A percentile compares a stretch with the other conserved stretches of the same genome.
Evolutionary conservation across 2,329 filamentous ascomycete genomes (phyloP).

Genomic region (Lecanicillium sp.): DNA sequence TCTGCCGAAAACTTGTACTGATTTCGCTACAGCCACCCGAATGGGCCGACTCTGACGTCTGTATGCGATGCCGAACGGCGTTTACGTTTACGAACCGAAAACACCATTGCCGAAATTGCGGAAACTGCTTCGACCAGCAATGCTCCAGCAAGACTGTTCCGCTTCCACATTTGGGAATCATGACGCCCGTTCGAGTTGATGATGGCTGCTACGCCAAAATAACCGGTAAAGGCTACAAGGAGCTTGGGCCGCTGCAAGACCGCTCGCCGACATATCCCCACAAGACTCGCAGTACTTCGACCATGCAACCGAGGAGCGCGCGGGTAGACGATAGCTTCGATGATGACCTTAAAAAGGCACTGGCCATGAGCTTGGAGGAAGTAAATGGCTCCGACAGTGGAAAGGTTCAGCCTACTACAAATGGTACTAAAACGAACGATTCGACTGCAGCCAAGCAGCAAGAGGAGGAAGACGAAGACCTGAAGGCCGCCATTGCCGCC

Average conservation of each 20-base stretch:
- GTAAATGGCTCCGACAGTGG: conserved; percentile 67
- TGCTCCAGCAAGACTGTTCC: conserved; percentile 86
- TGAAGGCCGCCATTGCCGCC: conserved; percentile 91
- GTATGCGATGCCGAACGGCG: conserved; percentile 90
- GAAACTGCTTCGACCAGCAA: conserved; percentile 92
- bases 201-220: conserved; percentile 91
- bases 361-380: conserved; percentile 97
- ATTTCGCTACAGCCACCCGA: conserved; percentile 64
- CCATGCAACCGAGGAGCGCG: conserved; percentile 85
- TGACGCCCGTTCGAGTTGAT: conserved; percentile 85
- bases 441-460: conserved; percentile 34
- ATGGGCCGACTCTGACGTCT: conserved; percentile 96
- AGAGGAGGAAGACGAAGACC: conserved; percentile 85
- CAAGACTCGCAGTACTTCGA: conserved; percentile 56
- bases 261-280: conserved; percentile 41
- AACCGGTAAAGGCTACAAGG: conserved; percentile 54
- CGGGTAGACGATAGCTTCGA: conserved; percentile 87
- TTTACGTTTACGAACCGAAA: conserved; percentile 99
- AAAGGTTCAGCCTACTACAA: conserved; percentile 54
- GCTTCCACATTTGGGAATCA: conserved; percentile 85
- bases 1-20: neutral
- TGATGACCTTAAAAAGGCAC: conserved; percentile 83
- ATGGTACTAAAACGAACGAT: conserved; percentile 29
- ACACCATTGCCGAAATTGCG: conserved; percentile 96
- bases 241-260: conserved; percentile 35